Evolutionary conservation across 192 early-diverging fungal genomes (phyloP), one percentile per base, ranked within the genome.

Genomic region (Spizellomyces sp.): DNA sequence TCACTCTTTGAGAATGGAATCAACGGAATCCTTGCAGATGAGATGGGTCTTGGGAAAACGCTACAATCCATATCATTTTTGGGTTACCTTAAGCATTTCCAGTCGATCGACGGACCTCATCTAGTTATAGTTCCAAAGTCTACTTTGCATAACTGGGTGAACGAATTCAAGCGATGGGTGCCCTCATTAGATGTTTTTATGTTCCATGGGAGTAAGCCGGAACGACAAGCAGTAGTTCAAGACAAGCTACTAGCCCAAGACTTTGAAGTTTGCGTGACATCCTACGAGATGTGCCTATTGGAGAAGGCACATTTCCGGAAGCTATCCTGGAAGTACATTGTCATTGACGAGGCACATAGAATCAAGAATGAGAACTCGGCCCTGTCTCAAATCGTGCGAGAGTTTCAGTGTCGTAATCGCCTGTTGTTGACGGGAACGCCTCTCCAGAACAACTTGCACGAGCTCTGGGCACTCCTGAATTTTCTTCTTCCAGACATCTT

Each of bases 21-120:
- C 78, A 99, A 99, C 76, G 97, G 97, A 21, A 97, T 98, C 61
- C 79, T 99, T 44, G 96, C 97, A n/a, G 97, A 98, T 80, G 96
- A 98, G 79, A 97, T 98, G 96, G 95, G 96, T 56, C 85, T 99
- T 56, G 95, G 95, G 10, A 99, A 99, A 77, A 99, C 96, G 4
- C 80, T 97, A 15, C 96, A 99, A 77, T 92, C 94, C 4, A 98
- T 99, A 47, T 95, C 95, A 7, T 98, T 99, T 76, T 83, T 99
- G 9, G 97, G 95, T 19, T 99, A 95, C 64, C 81, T 99, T 22
- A 96, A 97, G 78, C 88, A 93, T 75, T 88, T 86, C 45, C 84
- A 92, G 44, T 78, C 81, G 57, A 86, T 91, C 14, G 64, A 76
- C 45, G 97, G 95, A 4, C 95, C 95, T 46, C 96, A 99, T 81